These are phyloP conservation scores for Trypanosoma scelopori DNA, from an alignment of 208 protist species.

Conservation along the genomic window DNA sequence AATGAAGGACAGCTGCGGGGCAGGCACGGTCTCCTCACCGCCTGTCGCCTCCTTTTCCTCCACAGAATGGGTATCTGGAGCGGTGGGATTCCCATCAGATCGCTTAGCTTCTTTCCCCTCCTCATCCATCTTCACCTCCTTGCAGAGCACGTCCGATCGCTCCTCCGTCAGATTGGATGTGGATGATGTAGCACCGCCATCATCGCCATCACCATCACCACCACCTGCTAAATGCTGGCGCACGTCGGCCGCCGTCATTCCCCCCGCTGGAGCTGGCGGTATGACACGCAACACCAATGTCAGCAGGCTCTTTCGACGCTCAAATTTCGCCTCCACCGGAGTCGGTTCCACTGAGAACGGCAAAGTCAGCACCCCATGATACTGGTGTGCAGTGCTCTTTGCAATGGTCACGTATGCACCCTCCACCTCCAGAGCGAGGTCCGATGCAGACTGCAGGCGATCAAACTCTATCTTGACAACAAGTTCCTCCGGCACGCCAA, in stretches of 20 bases:
- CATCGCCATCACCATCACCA: neutral
- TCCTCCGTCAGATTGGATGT: neutral
- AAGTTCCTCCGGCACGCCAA: conserved; percentile 79
- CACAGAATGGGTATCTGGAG: neutral
- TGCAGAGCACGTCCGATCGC: neutral
- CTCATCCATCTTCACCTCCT: neutral
- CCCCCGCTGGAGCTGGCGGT: conserved; percentile 47
- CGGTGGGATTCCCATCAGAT: neutral
- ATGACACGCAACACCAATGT: conserved; percentile 74
- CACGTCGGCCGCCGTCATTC: conserved; percentile 36
- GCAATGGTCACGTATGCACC: conserved; percentile 51
- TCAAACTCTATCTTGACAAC: conserved; percentile 77
- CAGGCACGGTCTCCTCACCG: conserved; percentile 1
- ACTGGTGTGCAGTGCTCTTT: conserved; percentile 41
- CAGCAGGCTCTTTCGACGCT: conserved; percentile 46
- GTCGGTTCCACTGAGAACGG: conserved; percentile 75
- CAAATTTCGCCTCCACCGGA: conserved; percentile 68
- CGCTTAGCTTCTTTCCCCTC: neutral
- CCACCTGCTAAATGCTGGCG: conserved; percentile 31
- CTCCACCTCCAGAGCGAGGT: conserved; percentile 62
- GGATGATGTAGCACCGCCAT: too few species aligned
- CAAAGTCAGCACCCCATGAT: conserved; percentile 64
- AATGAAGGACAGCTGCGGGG: conserved; percentile 27
- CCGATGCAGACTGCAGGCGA: conserved; percentile 43
- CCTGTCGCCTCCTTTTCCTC: neutral